Percentiles rank a stretch among this genome's conserved stretches.
These are phyloP conservation scores for Gynandropsis gynandra DNA, from an alignment of 345 rosid species.

Conservation along the genomic window DNA sequence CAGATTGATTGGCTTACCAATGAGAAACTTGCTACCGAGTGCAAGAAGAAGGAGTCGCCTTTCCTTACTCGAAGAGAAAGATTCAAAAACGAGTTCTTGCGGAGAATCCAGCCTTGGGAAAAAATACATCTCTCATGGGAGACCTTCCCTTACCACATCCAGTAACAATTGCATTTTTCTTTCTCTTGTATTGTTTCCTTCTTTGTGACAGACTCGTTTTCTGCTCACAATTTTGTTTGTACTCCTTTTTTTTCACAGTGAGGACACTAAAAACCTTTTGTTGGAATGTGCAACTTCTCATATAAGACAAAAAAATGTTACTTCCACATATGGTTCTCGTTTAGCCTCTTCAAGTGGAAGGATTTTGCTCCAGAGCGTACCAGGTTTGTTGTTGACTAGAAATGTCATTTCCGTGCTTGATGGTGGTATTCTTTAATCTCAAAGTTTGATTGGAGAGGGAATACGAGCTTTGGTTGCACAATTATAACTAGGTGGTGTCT, in stretches of 20 bases:
- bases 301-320: constrained; percentile 52
- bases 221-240: constrained; percentile 13
- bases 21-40: constrained; percentile 67
- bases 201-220: constrained; percentile 1
- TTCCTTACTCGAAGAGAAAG: constrained; percentile 61
- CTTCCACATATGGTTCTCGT: constrained; percentile 61
- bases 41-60: constrained; percentile 73
- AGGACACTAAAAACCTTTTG: constrained; percentile 60
- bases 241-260: constrained; percentile 38
- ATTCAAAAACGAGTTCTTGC: constrained; percentile 66
- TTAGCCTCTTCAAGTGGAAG: constrained; percentile 83
- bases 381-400: constrained; percentile 44
- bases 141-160: constrained; percentile 79
- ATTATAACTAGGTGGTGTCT: constrained; percentile 13
- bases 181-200: constrained; percentile 1
- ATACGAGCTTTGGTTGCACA: constrained; percentile 14
- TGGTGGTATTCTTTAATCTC: background rate
- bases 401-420: constrained; percentile 9
- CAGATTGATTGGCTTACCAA: constrained; percentile 87
- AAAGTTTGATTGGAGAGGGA: constrained; percentile 1
- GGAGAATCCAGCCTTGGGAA: constrained; percentile 92
- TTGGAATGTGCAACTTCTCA: constrained; percentile 87
- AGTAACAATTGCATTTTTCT: constrained; percentile 44
- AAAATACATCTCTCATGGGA: constrained; percentile 86
- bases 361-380: constrained; percentile 81